A percentile compares a stretch with the other conserved stretches of the same genome.
These are phyloP conservation scores for Castanea mollissima DNA, from an alignment of 306 rosid species.

Conservation along the genomic window DNA sequence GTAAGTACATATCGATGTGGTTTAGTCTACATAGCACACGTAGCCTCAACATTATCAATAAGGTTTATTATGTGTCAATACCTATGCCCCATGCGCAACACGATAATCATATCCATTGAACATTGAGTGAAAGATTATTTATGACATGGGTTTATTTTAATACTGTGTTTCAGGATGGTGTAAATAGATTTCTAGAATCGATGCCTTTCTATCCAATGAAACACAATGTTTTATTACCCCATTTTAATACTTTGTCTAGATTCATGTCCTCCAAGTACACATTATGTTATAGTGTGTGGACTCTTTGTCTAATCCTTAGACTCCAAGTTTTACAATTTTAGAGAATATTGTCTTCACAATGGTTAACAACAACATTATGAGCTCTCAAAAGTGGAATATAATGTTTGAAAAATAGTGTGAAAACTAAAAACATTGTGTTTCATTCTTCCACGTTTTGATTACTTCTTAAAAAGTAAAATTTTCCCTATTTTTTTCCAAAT, in stretches of 20 bases:
- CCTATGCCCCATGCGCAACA: constrained; percentile 50
- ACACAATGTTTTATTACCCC: too few species aligned
- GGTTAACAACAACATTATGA: neutral
- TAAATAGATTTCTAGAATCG: constrained; percentile 37
- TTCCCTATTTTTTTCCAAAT: too few species aligned
- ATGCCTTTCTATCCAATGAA: constrained; percentile 41
- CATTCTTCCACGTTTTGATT: neutral
- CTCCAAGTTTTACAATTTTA: neutral
- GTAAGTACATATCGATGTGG: constrained; percentile 32
- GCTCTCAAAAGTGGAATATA: too few species aligned
- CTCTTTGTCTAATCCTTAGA: constrained; percentile 29
- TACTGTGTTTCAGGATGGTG: constrained; percentile 8
- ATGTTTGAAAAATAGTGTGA: too few species aligned
- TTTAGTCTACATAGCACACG: constrained; percentile 31
- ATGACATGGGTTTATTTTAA: neutral
- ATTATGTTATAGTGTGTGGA: constrained; percentile 7
- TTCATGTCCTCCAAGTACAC: constrained; percentile 30
- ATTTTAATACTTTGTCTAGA: constrained; percentile 9
- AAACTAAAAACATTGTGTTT: neutral
- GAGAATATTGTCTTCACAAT: neutral
- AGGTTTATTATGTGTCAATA: constrained; percentile 12
- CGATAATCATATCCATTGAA: constrained; percentile 60
- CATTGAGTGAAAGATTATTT: constrained; percentile 28
- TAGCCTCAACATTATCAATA: constrained; percentile 37
- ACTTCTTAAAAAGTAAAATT: neutral